Evolutionary conservation across 2,329 filamentous ascomycete species (phyloP).

Genomic region (Huntiella savannae): DNA sequence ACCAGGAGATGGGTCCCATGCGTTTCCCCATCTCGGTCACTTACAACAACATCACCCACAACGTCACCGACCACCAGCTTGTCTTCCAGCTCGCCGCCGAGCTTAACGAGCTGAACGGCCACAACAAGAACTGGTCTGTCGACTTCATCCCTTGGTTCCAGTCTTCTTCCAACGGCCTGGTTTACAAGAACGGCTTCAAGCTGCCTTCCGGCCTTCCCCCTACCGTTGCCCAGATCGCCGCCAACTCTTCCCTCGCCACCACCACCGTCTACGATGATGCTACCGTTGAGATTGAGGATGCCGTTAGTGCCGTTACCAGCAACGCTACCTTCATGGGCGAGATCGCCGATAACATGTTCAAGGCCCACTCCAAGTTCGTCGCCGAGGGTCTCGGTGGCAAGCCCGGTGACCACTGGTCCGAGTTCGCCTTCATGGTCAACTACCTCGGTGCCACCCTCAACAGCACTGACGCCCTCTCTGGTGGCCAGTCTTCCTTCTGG

Average conservation of each 20-base stretch:
- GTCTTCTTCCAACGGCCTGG: slow-evolving; percentile 31
- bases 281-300: slow-evolving; percentile 17
- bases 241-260: slow-evolving; percentile 23
- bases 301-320: slow-evolving; percentile 5
- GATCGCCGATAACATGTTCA: slow-evolving; percentile 23
- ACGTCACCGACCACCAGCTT: slow-evolving; percentile 43
- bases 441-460: slow-evolving; percentile 32
- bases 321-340: slow-evolving; percentile 17
- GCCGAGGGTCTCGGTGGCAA: slow-evolving; percentile 23
- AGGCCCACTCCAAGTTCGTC: slow-evolving; percentile 21
- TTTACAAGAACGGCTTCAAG: slow-evolving; percentile 26
- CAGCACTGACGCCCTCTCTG: slow-evolving; percentile 22
- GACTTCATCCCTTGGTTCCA: slow-evolving; percentile 46
- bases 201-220: slow-evolving; percentile 33
- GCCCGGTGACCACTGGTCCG: slow-evolving; percentile 37
- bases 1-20: slow-evolving; percentile 51
- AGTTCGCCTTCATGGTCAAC: slow-evolving; percentile 39
- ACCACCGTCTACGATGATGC: slow-evolving; percentile 11
- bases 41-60: slow-evolving; percentile 34
- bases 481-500: slow-evolving; percentile 13
- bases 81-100: slow-evolving; percentile 43
- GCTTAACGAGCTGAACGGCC: slow-evolving; percentile 39
- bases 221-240: slow-evolving; percentile 27
- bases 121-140: slow-evolving; percentile 28
- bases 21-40: slow-evolving; percentile 37